Conservation (phyloP, 208 protist genomes). For the Trichomonas gallinae region DNA sequence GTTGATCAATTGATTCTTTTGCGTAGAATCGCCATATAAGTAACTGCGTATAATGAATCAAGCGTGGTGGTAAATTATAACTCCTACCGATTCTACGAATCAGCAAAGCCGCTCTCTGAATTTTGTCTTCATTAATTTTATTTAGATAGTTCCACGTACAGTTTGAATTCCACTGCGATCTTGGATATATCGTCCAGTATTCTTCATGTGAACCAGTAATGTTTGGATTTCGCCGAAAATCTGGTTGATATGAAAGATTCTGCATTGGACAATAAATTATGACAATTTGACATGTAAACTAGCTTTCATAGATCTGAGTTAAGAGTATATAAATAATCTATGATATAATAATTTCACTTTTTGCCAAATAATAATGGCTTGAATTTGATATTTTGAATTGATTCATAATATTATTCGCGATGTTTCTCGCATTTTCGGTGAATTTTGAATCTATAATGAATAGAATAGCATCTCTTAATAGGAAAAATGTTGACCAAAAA, state of each 20-base stretch:
- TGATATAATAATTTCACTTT: no score
- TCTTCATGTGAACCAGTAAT: not conserved
- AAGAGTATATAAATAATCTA: no score
- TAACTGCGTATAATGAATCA: not conserved
- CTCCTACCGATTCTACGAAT: not conserved
- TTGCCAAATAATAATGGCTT: no score
- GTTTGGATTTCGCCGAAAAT: not conserved
- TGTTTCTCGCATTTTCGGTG: no score
- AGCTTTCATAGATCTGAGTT: no score
- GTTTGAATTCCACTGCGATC: not conserved
- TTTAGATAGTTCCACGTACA: not conserved
- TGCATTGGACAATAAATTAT: no score
- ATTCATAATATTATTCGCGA: no score
- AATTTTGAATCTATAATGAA: no score
- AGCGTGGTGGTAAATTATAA: not conserved
- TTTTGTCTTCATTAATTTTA: not conserved
- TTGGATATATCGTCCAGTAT: not conserved
- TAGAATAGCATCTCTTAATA: no score
- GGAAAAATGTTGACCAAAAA: no score
- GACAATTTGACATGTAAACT: no score
- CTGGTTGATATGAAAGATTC: not conserved
- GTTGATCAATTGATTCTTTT: not conserved
- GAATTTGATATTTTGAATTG: no score
- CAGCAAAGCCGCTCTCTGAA: not conserved
- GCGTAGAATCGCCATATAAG: not conserved